Evolutionary conservation across 192 early-diverging fungal species (phyloP).

Genomic region (Podila horticola): DNA sequence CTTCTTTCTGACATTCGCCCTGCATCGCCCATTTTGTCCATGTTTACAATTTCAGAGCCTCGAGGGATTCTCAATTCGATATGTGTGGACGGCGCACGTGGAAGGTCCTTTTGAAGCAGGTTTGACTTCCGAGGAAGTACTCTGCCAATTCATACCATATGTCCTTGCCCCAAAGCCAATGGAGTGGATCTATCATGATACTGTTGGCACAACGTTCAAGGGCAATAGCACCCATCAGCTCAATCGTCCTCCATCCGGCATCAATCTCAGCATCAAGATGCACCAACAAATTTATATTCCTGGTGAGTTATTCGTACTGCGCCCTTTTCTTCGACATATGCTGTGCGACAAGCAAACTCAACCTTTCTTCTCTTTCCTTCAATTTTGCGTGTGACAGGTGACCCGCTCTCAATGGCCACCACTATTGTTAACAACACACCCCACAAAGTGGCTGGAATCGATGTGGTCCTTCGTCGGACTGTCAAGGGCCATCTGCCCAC

Average conservation of each 20-base stretch:
- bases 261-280: constrained; percentile 39
- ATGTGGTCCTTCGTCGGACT: constrained; percentile 34
- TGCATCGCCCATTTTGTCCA: too few species aligned
- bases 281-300: constrained; percentile 50
- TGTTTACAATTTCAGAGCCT: constrained; percentile 12
- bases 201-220: constrained; percentile 18
- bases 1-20: too few species aligned
- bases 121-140: constrained; percentile 35
- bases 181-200: constrained; percentile 39
- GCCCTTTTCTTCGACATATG: not conserved
- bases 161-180: constrained; percentile 46
- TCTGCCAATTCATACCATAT: constrained; percentile 42
- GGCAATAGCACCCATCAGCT: constrained; percentile 34
- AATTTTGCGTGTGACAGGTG: constrained; percentile 9
- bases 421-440: constrained; percentile 36
- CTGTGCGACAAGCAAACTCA: not conserved
- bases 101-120: constrained; percentile 32
- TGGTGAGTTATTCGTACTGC: constrained; percentile 3
- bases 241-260: constrained; percentile 22
- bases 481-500: constrained; percentile 30
- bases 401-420: constrained; percentile 39
- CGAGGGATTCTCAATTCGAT: constrained; percentile 44
- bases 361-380: not conserved
- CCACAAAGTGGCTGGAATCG: constrained; percentile 37
- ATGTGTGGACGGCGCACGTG: constrained; percentile 48